These are phyloP conservation scores for Chrysoporthe cubensis DNA, from an alignment of 2,329 filamentous ascomycete genomes.

Conservation along the genomic window DNA sequence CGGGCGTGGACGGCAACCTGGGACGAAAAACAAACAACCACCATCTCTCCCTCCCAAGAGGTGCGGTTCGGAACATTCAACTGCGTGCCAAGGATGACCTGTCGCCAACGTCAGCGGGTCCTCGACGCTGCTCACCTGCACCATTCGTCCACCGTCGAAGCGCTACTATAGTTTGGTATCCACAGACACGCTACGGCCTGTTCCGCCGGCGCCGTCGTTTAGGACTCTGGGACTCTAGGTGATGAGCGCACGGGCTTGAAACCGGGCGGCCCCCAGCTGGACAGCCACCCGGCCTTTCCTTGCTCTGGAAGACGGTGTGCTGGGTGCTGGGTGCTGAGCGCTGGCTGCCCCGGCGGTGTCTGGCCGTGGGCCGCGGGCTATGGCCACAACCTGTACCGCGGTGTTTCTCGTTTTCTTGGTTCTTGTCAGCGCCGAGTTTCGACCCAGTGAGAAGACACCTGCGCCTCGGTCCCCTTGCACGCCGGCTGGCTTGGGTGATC, in stretches of 20 bases:
- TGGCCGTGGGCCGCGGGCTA: background rate
- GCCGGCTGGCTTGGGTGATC: background rate
- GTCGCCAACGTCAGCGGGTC: constrained; percentile 3
- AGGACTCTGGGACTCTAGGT: background rate
- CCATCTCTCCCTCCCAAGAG: background rate
- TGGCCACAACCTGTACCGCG: background rate
- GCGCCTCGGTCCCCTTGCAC: background rate
- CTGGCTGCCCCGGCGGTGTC: background rate
- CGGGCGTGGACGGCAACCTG: background rate
- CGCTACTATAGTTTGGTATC: background rate
- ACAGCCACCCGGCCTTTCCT: background rate
- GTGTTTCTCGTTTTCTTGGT: background rate
- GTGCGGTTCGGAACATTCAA: background rate
- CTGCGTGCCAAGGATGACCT: constrained; percentile 1
- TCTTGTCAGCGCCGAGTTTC: background rate
- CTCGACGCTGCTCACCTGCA: background rate
- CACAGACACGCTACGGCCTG: background rate
- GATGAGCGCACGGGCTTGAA: constrained; percentile 9
- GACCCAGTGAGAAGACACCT: background rate
- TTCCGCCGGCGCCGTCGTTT: constrained; percentile 8
- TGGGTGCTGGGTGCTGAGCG: background rate
- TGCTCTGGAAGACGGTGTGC: background rate
- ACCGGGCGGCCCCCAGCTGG: background rate
- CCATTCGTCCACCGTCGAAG: background rate
- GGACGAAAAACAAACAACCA: constrained; percentile 2